phyloP scores from a whole-genome alignment of 164 flowering plant species.

The Hamamelis virginiana region DNA sequence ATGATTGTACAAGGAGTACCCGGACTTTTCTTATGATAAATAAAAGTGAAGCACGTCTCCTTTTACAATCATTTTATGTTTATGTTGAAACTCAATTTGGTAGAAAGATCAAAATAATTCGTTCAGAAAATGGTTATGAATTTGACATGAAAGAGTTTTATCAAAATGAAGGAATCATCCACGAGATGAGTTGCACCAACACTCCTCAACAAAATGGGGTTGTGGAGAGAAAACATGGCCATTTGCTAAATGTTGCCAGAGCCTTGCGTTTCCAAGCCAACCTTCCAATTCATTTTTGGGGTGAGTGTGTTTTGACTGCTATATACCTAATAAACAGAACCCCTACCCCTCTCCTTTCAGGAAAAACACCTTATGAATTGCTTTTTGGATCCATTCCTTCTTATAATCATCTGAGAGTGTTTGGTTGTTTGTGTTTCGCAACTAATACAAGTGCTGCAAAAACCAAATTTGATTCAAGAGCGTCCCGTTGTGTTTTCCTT shows the following conservation, averaged over 20 bases:
- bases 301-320: neutral
- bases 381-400: neutral
- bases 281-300: neutral
- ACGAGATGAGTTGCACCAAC: neutral
- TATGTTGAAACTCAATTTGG: neutral
- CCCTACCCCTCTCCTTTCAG: neutral
- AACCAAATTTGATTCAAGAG: neutral
- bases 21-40: neutral
- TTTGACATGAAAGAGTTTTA: neutral
- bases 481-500: neutral
- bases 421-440: neutral
- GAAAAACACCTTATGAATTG: neutral
- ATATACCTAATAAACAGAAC: neutral
- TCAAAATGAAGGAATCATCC: neutral
- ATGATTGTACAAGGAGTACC: neutral
- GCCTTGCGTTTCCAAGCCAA: neutral
- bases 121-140: neutral
- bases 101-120: neutral
- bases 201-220: neutral
- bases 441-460: neutral
- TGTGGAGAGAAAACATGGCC: neutral
- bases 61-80: neutral
- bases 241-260: neutral
- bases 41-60: neutral
- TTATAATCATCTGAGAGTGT: neutral